Conservation (phyloP, 2,329 filamentous ascomycete genomes). For the Xylaria hypoxylon region DNA sequence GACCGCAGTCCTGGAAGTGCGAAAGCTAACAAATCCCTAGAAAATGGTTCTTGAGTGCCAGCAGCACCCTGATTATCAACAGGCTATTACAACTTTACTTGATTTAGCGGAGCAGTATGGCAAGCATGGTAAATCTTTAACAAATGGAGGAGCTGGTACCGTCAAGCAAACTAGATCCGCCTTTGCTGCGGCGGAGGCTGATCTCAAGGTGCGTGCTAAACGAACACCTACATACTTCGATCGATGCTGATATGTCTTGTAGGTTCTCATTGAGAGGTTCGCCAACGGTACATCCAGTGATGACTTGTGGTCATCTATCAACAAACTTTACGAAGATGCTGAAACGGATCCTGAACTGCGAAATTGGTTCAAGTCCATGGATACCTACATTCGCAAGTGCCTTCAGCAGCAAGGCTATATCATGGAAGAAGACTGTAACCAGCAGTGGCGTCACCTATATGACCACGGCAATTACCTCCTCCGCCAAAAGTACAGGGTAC, state of each 20-base stretch:
- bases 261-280: conserved; percentile 92
- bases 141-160: conserved; percentile 72
- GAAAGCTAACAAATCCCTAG: conserved; percentile 56
- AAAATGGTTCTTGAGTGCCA: conserved; percentile 99
- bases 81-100: conserved; percentile 90
- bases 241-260: conserved; percentile 57
- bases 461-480: conserved; percentile 88
- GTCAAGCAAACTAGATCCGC: conserved; percentile 78
- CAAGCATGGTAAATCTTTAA: conserved; percentile 75
- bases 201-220: conserved; percentile 71
- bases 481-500: conserved; percentile 85
- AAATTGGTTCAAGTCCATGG: conserved; percentile 85
- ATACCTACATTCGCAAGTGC: conserved; percentile 83
- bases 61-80: conserved; percentile 91
- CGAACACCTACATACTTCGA: conserved; percentile 35
- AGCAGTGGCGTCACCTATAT: conserved; percentile 86
- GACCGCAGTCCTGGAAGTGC: conserved; percentile 73
- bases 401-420: conserved; percentile 93
- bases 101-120: conserved; percentile 86
- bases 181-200: conserved; percentile 78
- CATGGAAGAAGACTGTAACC: conserved; percentile 80
- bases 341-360: conserved; percentile 88
- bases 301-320: conserved; percentile 86
- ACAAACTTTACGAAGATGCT: conserved; percentile 86
- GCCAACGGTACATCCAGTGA: conserved; percentile 93